These are phyloP conservation scores for Silene vulgaris DNA, from an alignment of 179 eudicot genomes.

Conservation along the genomic window DNA sequence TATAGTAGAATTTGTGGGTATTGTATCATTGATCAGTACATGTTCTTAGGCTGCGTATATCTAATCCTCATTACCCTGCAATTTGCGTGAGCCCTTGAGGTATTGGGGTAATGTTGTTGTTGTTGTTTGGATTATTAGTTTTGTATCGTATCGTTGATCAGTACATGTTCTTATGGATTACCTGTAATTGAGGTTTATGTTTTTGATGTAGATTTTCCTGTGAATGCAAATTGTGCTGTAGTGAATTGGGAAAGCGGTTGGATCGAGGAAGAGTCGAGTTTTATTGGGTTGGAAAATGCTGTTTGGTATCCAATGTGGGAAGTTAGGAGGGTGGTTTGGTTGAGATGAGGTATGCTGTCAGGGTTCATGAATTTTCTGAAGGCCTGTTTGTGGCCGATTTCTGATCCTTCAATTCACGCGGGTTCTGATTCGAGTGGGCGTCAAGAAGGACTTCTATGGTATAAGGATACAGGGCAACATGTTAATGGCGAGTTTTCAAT, in stretches of 20 bases:
- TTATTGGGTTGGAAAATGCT: slow-evolving; percentile 17
- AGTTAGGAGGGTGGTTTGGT: slow-evolving; percentile 32
- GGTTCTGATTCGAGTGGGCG: slow-evolving; percentile 71
- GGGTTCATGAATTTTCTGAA: slow-evolving; percentile 83
- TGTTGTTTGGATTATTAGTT: too few relatives aligned
- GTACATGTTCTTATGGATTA: slow-evolving; percentile 7
- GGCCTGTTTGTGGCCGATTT: slow-evolving; percentile 87
- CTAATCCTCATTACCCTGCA: too few relatives aligned
- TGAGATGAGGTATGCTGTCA: slow-evolving; percentile 86
- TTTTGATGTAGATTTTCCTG: slow-evolving; percentile 15
- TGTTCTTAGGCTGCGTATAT: too few relatives aligned
- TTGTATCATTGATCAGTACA: too few relatives aligned
- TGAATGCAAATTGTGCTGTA: slow-evolving; percentile 12
- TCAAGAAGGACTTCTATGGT: slow-evolving; percentile 94
- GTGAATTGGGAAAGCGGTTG: slow-evolving; percentile 5
- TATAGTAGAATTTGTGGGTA: too few relatives aligned
- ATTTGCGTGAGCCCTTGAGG: too few relatives aligned
- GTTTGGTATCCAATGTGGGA: slow-evolving; percentile 30
- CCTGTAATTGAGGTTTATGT: slow-evolving; percentile 1
- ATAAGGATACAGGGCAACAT: slow-evolving; percentile 85
- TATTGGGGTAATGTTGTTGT: too few relatives aligned
- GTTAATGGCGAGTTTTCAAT: slow-evolving; percentile 88
- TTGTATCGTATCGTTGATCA: neutral
- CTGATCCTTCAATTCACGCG: slow-evolving; percentile 48
- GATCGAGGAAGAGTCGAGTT: neutral